Evolutionary conservation across 2,329 filamentous ascomycete species (phyloP).

Genomic region (Colletotrichum shisoi): DNA sequence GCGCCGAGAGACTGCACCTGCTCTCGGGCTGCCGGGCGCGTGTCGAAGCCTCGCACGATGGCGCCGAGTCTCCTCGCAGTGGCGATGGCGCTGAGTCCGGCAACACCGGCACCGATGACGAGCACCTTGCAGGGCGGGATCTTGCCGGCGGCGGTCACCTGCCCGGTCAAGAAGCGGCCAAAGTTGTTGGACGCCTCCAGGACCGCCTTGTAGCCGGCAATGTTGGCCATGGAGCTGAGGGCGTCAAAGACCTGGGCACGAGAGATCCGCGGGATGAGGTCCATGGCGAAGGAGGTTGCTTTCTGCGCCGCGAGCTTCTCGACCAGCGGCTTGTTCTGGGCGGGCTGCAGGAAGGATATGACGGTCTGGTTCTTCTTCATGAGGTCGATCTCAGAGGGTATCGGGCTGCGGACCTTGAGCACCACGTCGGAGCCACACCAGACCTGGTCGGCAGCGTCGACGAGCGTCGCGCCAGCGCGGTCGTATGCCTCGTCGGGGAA

Average conservation of each 20-base stretch:
- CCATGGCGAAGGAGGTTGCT: conserved; percentile 86
- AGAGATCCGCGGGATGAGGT: conserved; percentile 89
- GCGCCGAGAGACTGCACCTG: conserved; percentile 90
- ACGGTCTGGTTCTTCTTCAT: conserved; percentile 76
- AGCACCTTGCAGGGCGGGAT: conserved; percentile 90
- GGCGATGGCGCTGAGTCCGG: conserved; percentile 86
- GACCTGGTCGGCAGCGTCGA: conserved; percentile 70
- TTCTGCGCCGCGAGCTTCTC: conserved; percentile 74
- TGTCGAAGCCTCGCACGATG: conserved; percentile 90
- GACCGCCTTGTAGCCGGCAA: conserved; percentile 91
- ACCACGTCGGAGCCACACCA: conserved; percentile 81
- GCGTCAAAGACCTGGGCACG: conserved; percentile 89
- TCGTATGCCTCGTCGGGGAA: conserved; percentile 81
- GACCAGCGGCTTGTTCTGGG: conserved; percentile 79
- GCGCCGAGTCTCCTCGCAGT: conserved; percentile 86
- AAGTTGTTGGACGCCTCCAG: conserved; percentile 90
- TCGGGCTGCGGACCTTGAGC: conserved; percentile 82
- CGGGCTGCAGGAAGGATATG: conserved; percentile 83
- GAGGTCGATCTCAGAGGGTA: conserved; percentile 71
- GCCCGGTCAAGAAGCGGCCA: conserved; percentile 85
- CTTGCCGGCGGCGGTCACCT: conserved; percentile 88
- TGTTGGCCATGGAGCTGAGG: conserved; percentile 91
- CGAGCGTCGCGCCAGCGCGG: conserved; percentile 78
- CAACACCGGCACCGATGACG: conserved; percentile 89
- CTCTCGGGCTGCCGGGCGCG: conserved; percentile 84